Evolutionary conservation across 345 rosid genomes (phyloP).

Genomic region (Durio zibethinus): DNA sequence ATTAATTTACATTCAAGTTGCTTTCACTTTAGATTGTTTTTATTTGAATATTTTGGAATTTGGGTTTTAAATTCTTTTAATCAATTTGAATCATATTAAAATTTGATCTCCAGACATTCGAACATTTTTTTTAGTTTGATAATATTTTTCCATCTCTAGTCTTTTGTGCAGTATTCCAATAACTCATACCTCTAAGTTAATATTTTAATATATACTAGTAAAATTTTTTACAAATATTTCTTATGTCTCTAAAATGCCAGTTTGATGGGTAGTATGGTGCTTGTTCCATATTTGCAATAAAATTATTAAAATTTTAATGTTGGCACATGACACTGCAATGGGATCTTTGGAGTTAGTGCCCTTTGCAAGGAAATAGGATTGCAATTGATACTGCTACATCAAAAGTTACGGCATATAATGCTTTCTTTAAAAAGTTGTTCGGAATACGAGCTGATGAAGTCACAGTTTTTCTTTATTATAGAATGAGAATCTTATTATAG

Average conservation of each 20-base stretch:
- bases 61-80: too few relatives aligned
- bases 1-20: too few relatives aligned
- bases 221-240: too few relatives aligned
- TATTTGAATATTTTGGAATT: too few relatives aligned
- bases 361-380: slow-evolving; percentile 2
- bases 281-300: not conserved
- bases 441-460: not conserved
- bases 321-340: not conserved
- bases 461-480: not conserved
- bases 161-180: too few relatives aligned
- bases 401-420: not conserved
- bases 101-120: too few relatives aligned
- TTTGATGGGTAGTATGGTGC: not conserved
- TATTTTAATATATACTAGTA: too few relatives aligned
- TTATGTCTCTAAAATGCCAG: not conserved
- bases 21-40: too few relatives aligned
- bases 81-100: too few relatives aligned
- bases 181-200: too few relatives aligned
- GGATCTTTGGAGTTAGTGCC: not conserved
- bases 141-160: too few relatives aligned
- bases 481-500: not conserved
- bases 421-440: not conserved
- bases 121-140: too few relatives aligned
- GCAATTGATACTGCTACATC: not conserved
- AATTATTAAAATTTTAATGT: not conserved